A percentile compares a stretch with the other conserved stretches of the same genome.
Conservation (phyloP, 2,329 filamentous ascomycete species). For the Apiospora rasikravindrae region DNA sequence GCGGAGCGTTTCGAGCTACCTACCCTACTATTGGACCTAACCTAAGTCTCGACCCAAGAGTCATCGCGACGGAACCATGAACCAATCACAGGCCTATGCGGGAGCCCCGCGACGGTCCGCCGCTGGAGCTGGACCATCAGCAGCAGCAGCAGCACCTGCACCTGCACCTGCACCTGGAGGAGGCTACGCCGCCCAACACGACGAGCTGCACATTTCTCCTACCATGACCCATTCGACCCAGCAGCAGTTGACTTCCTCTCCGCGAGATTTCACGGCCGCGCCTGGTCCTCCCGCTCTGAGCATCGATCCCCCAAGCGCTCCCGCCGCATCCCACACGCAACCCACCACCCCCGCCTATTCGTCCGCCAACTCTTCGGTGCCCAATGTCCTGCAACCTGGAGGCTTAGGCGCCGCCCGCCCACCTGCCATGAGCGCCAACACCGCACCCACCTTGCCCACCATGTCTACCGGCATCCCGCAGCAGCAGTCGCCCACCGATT, state of each 20-base stretch:
- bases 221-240: slow-evolving; percentile 49
- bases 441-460: slow-evolving; percentile 52
- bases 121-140: not conserved
- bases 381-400: slow-evolving; percentile 65
- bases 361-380: slow-evolving; percentile 51
- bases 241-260: slow-evolving; percentile 33
- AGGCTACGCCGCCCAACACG: slow-evolving; percentile 43
- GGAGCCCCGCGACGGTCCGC: slow-evolving; percentile 41
- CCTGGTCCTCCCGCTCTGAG: slow-evolving; percentile 54
- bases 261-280: not conserved
- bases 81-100: slow-evolving; percentile 44
- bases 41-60: not conserved
- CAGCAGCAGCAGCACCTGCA: not conserved
- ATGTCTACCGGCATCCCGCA: slow-evolving; percentile 49
- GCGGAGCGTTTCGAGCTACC: slow-evolving; percentile 1
- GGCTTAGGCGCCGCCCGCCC: slow-evolving; percentile 46
- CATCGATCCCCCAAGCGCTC: slow-evolving; percentile 40
- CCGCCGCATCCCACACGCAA: slow-evolving; percentile 24
- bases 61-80: slow-evolving; percentile 36
- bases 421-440: slow-evolving; percentile 47
- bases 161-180: not conserved
- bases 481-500: slow-evolving; percentile 43
- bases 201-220: slow-evolving; percentile 61
- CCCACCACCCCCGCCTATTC: slow-evolving; percentile 44
- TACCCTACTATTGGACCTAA: slow-evolving; percentile 10